Conservation (phyloP, 768 basidiomycete species). For the Boletus insuetus region DNA sequence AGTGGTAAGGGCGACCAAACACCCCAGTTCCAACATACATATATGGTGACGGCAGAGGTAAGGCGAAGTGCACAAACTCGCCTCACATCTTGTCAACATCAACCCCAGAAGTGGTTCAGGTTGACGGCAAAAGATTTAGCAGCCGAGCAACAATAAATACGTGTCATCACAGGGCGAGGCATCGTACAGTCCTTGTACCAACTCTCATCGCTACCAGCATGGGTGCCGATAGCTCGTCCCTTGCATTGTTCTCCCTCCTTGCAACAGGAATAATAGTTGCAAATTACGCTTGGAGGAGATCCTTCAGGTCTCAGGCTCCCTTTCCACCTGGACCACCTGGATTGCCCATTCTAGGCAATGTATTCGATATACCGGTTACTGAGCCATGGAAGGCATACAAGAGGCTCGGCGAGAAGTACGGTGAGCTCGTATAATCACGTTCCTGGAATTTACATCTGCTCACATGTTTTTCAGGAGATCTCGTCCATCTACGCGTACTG, state of each 20-base stretch:
- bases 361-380: conserved; percentile 2
- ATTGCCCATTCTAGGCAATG: conserved; percentile 4
- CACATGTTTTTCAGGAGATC: neutral
- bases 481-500: conserved; percentile 4
- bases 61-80: too few relatives aligned
- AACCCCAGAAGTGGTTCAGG: too few relatives aligned
- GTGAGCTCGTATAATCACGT: neutral
- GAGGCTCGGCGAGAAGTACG: conserved; percentile 7
- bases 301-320: neutral
- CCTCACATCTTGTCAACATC: too few relatives aligned
- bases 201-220: neutral
- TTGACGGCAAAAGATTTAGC: neutral
- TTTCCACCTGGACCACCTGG: conserved; percentile 5
- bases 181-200: neutral
- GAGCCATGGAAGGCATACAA: conserved; percentile 5
- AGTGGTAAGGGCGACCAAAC: too few relatives aligned
- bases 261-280: neutral
- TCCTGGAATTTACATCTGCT: neutral
- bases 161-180: too few relatives aligned
- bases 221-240: neutral
- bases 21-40: too few relatives aligned
- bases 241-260: neutral
- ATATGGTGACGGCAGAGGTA: too few relatives aligned
- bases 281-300: neutral
- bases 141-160: neutral